These are phyloP conservation scores for Collariella sp. DNA, from an alignment of 495 filamentous ascomycete species.

Conservation along the genomic window DNA sequence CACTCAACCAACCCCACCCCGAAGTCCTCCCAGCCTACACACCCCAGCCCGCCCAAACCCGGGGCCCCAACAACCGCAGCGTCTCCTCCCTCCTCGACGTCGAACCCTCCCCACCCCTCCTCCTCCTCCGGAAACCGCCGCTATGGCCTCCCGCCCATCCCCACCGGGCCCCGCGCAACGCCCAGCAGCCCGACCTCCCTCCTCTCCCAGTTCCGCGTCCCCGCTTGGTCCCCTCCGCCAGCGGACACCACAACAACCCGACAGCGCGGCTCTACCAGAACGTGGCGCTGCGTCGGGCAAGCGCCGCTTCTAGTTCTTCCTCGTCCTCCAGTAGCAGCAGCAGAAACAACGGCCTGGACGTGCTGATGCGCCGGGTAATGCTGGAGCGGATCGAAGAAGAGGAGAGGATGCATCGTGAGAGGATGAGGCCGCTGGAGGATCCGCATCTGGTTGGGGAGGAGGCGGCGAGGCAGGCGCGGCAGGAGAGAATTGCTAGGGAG, in stretches of 20 bases:
- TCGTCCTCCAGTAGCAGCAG: slow-evolving; percentile 11
- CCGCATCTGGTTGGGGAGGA: slow-evolving; percentile 46
- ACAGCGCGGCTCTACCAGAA: slow-evolving; percentile 41
- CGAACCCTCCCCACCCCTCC: neutral
- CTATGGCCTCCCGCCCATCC: slow-evolving; percentile 34
- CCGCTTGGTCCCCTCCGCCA: slow-evolving; percentile 27
- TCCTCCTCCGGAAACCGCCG: neutral
- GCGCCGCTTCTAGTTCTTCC: no score
- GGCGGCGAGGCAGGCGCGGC: slow-evolving; percentile 36
- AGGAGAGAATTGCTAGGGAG: slow-evolving; percentile 39
- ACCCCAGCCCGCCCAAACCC: slow-evolving; percentile 13
- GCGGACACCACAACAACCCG: slow-evolving; percentile 32
- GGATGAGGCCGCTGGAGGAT: slow-evolving; percentile 42
- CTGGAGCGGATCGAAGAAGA: slow-evolving; percentile 32
- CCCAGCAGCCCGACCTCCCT: slow-evolving; percentile 20
- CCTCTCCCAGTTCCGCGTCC: slow-evolving; percentile 36
- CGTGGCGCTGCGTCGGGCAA: slow-evolving; percentile 40
- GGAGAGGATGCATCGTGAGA: slow-evolving; percentile 22
- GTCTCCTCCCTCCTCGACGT: slow-evolving; percentile 14
- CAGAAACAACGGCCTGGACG: slow-evolving; percentile 13
- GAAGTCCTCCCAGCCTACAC: slow-evolving; percentile 39
- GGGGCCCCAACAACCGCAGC: slow-evolving; percentile 1
- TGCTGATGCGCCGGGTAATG: slow-evolving; percentile 18
- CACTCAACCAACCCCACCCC: slow-evolving; percentile 33
- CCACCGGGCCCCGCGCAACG: slow-evolving; percentile 19